These are phyloP conservation scores for Metahyphopichia silvanorum DNA, from an alignment of 805 yeast species.

Conservation along the genomic window DNA sequence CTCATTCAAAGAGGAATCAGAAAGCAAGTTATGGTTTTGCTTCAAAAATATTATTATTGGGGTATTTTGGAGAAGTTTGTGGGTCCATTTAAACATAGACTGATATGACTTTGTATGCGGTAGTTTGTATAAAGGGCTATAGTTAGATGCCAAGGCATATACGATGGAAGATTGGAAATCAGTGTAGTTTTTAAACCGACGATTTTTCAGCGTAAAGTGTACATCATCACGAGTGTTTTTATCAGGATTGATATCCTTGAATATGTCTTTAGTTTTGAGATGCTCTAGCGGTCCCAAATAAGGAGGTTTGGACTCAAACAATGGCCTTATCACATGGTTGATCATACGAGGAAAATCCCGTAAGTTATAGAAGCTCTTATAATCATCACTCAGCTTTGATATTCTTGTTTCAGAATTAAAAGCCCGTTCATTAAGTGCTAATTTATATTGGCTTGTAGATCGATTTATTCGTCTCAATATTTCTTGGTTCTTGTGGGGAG, in stretches of 20 bases:
- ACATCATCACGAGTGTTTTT: not conserved
- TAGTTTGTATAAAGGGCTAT: not conserved
- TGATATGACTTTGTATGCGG: not conserved
- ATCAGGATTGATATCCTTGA: not conserved
- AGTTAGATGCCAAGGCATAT: not conserved
- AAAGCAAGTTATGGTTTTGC: constrained; percentile 2
- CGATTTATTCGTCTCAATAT: not conserved
- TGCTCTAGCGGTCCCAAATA: constrained; percentile 1
- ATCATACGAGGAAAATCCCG: not conserved
- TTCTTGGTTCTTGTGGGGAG: not conserved
- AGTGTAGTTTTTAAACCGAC: not conserved
- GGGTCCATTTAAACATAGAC: constrained; percentile 1
- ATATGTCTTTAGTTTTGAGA: constrained; percentile 1
- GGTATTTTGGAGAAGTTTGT: not conserved
- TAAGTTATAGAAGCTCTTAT: too few relatives aligned
- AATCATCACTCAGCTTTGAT: too few relatives aligned
- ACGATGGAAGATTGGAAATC: constrained; percentile 1
- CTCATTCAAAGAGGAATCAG: constrained; percentile 1
- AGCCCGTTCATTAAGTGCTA: not conserved
- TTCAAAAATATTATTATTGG: constrained; percentile 2
- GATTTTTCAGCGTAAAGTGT: not conserved
- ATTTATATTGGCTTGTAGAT: not conserved
- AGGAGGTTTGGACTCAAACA: not conserved
- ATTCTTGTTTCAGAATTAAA: too few relatives aligned
- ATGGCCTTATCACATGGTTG: not conserved